Conservation (phyloP, 2,329 filamentous ascomycete species). For the Chaetoscypha palmicola region DNA sequence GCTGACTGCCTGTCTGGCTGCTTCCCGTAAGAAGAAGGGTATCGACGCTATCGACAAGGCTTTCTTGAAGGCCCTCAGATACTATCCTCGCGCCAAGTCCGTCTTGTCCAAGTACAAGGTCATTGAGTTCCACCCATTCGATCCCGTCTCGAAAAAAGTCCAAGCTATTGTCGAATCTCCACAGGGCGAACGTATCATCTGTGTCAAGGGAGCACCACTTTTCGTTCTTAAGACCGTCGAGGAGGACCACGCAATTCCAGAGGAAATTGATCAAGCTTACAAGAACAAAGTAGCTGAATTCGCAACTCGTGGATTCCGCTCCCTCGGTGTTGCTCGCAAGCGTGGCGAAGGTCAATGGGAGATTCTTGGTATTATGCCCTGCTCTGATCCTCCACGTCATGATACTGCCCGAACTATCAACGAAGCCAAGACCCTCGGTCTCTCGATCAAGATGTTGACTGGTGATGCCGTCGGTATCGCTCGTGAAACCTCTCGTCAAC, state of each 20-base stretch:
- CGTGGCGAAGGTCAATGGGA: constrained; percentile 76
- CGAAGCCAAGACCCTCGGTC: constrained; percentile 79
- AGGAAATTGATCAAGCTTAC: constrained; percentile 73
- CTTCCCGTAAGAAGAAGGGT: constrained; percentile 91
- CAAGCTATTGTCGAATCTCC: constrained; percentile 76
- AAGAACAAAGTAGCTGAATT: constrained; percentile 92
- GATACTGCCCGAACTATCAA: constrained; percentile 86
- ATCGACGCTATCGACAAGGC: constrained; percentile 94
- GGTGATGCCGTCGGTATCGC: constrained; percentile 91
- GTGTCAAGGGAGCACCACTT: constrained; percentile 85
- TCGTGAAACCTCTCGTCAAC: constrained; percentile 82
- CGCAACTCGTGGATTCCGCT: constrained; percentile 87
- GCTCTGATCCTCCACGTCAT: constrained; percentile 83
- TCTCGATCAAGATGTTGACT: constrained; percentile 94
- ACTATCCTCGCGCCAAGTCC: constrained; percentile 75
- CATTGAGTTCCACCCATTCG: constrained; percentile 79
- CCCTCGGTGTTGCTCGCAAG: constrained; percentile 88
- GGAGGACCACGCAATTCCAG: constrained; percentile 73
- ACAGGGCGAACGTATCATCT: constrained; percentile 75
- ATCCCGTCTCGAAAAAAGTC: constrained; percentile 91
- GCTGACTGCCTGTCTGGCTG: constrained; percentile 84
- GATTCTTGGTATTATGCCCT: constrained; percentile 92
- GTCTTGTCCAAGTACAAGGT: constrained; percentile 80
- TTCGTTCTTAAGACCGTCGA: constrained; percentile 83
- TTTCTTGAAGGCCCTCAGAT: constrained; percentile 78